Base-by-base conservation (phyloP, 768 basidiomycete genomes). In the Trametes sanguinea region DNA sequence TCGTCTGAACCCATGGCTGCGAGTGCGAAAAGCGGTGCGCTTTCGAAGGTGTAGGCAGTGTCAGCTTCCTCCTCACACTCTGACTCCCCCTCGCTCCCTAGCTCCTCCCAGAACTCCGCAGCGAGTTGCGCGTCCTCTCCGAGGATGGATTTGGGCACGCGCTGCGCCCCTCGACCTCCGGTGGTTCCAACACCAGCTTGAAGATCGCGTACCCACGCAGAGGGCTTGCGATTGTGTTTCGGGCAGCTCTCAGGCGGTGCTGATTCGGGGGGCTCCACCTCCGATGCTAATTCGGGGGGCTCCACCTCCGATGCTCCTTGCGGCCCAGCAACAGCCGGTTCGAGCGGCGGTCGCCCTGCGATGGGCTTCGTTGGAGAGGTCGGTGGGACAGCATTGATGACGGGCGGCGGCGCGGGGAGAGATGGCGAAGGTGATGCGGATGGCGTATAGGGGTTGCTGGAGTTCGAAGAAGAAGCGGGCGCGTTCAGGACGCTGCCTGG, bases 161-260 rank as follows among this genome's bases (percentile, higher is more conserved):
- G 37, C 32, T 55, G 54, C 6, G 54, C 54, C 8, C 54, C 54
- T 55, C 54, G 39, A 10, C 54, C 54, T 7, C 54, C 54, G 11
- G 54, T 55, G 9, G 42, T 32, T 6, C 54, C 54, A 5, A 14
- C 54, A 14, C 54, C 54, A 16, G 42, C 11, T 40, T 55, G 54
- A n/a, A 55, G 16, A 27, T 55, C 42, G 44, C 40, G 54, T 6
- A 55, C 35, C 39, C 54, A 45, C 17, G 22, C 16, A 8, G 54
- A 43, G 3, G 54, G 54, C 32, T 29, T 37, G 11, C 42, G 54
- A 10, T 27, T 10, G 22, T 40, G 39, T 44, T 44, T 55, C 40
- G 40, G 30, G 29, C 43, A 40, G 29, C 54, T 40, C 14, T 27
- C 42, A 14, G 32, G 51, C 51, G 29, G 27, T 30, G 30, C 51